Evolutionary conservation across 108 stramenopile genomes (phyloP).

Genomic region (Nitzschia sp.): DNA sequence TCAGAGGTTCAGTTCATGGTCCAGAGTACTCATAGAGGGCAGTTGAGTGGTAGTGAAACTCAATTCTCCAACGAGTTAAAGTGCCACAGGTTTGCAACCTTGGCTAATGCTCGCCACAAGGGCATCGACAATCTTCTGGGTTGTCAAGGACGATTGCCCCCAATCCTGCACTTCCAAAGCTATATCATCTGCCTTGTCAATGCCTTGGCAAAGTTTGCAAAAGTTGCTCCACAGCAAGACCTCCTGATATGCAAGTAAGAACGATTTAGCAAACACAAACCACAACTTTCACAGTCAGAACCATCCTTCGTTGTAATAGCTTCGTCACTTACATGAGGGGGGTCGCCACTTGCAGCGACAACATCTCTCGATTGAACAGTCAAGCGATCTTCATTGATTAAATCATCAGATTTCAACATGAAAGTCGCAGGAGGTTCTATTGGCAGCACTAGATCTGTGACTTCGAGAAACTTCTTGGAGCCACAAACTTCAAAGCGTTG

Average conservation of each 20-base stretch:
- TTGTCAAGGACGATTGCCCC: conserved; percentile 31
- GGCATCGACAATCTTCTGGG: conserved; percentile 42
- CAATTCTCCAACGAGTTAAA: too few relatives aligned
- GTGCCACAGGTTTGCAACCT: not conserved
- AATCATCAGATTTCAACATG: conserved; percentile 11
- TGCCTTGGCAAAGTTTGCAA: conserved; percentile 4
- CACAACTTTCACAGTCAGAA: not conserved
- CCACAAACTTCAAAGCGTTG: conserved; percentile 42
- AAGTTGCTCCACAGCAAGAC: conserved; percentile 50
- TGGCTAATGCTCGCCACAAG: conserved; percentile 39
- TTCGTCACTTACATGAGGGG: conserved; percentile 13
- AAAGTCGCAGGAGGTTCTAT: conserved; percentile 2
- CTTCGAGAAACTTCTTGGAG: conserved; percentile 13
- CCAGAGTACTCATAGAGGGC: too few relatives aligned
- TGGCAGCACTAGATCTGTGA: conserved; percentile 46
- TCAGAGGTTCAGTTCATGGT: too few relatives aligned
- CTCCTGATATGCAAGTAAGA: conserved; percentile 29
- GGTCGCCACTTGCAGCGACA: conserved; percentile 10
- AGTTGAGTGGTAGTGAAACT: too few relatives aligned
- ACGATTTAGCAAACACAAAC: not conserved
- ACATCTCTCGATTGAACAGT: conserved; percentile 8
- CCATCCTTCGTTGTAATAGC: too few relatives aligned
- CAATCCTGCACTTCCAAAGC: conserved; percentile 29
- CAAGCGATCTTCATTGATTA: conserved; percentile 34
- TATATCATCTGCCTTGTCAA: conserved; percentile 26